These are phyloP conservation scores for Microthlaspi erraticum DNA, from an alignment of 345 rosid species.

Conservation along the genomic window DNA sequence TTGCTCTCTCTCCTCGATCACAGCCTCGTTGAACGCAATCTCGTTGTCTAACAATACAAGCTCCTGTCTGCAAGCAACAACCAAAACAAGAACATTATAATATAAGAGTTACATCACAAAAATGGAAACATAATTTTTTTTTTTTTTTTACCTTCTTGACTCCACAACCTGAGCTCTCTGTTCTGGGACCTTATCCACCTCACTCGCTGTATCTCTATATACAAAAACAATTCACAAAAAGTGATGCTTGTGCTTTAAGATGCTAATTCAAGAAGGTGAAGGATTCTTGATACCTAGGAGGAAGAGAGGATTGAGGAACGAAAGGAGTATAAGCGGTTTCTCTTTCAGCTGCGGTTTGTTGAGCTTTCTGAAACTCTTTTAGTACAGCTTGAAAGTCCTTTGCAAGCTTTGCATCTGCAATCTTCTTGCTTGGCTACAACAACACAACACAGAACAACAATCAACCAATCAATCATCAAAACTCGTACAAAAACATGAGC, in stretches of 20 bases:
- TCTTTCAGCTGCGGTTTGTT: slow-evolving; percentile 89
- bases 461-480: slow-evolving; percentile 5
- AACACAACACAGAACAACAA: background rate
- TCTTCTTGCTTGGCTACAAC: slow-evolving; percentile 84
- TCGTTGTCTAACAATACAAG: slow-evolving; percentile 87
- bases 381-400: slow-evolving; percentile 96
- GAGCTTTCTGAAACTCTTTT: slow-evolving; percentile 98
- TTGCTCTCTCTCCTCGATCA: slow-evolving; percentile 95
- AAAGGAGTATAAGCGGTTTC: slow-evolving; percentile 79
- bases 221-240: slow-evolving; percentile 9
- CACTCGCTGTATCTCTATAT: slow-evolving; percentile 43
- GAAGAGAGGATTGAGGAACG: slow-evolving; percentile 49
- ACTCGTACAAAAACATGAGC: background rate
- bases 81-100: slow-evolving; percentile 10
- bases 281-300: slow-evolving; percentile 51
- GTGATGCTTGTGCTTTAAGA: background rate
- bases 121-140: background rate
- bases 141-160: slow-evolving; percentile 17
- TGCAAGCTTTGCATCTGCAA: slow-evolving; percentile 96
- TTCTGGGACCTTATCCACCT: slow-evolving; percentile 35
- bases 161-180: slow-evolving; percentile 47
- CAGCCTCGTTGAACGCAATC: slow-evolving; percentile 88
- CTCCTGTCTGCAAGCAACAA: slow-evolving; percentile 79
- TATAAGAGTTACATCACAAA: background rate
- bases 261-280: background rate